A percentile compares a stretch with the other conserved stretches of the same genome.
Evolutionary conservation across 805 yeast species (phyloP).

Genomic region (Jamesozyma rosinii): DNA sequence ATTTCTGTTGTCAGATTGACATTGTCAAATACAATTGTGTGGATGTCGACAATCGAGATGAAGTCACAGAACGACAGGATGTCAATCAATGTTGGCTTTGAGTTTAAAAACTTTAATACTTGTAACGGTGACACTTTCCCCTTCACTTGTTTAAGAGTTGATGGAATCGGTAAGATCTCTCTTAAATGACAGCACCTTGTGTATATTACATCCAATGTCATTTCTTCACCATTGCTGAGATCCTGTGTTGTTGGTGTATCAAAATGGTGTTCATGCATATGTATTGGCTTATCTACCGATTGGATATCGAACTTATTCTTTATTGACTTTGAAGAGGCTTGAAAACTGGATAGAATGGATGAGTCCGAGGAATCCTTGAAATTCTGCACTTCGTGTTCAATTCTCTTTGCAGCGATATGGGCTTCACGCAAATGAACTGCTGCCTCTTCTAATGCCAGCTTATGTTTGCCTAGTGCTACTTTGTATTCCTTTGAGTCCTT

Average conservation of each 20-base stretch:
- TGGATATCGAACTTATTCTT: slow-evolving; percentile 9
- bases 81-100: slow-evolving; percentile 81
- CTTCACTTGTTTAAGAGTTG: slow-evolving; percentile 71
- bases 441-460: slow-evolving; percentile 47
- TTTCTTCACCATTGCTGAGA: slow-evolving; percentile 16
- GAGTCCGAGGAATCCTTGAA: slow-evolving; percentile 27
- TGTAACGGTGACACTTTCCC: slow-evolving; percentile 70
- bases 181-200: slow-evolving; percentile 88
- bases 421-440: slow-evolving; percentile 70
- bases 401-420: slow-evolving; percentile 57
- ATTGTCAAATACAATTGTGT: slow-evolving; percentile 68
- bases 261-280: slow-evolving; percentile 50
- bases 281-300: slow-evolving; percentile 62
- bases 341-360: not conserved
- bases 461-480: slow-evolving; percentile 51
- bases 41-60: slow-evolving; percentile 71
- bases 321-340: not conserved
- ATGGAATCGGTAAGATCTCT: slow-evolving; percentile 85
- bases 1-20: slow-evolving; percentile 65
- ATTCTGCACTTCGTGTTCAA: slow-evolving; percentile 53
- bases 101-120: slow-evolving; percentile 62
- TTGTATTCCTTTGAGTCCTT: slow-evolving; percentile 37
- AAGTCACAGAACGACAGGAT: slow-evolving; percentile 82
- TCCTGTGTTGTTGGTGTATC: slow-evolving; percentile 16
- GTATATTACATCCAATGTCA: slow-evolving; percentile 55